phyloP scores from a whole-genome alignment of 2,329 filamentous ascomycete species.

The Pestalotiopsis sp. region DNA sequence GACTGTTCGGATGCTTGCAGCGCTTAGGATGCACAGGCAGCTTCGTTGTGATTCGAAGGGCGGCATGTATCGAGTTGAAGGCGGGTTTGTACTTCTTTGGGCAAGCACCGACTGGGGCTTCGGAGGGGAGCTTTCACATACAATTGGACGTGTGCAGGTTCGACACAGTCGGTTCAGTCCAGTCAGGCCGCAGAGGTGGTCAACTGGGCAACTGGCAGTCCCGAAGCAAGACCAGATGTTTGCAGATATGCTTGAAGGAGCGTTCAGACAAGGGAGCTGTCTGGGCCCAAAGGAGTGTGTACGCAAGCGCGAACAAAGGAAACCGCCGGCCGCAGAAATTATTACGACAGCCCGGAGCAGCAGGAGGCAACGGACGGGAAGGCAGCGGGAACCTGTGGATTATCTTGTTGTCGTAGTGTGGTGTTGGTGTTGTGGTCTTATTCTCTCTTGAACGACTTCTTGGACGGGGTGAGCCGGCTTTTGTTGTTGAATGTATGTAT shows the following conservation, averaged over 20 bases:
- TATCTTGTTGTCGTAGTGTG: neutral
- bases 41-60: conserved; percentile 25
- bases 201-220: conserved; percentile 22
- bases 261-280: conserved; percentile 23
- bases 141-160: conserved; percentile 17
- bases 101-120: conserved; percentile 21
- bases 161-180: conserved; percentile 19
- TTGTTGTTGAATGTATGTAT: neutral
- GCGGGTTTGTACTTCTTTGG: conserved; percentile 24
- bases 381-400: conserved; percentile 2
- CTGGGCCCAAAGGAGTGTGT: conserved; percentile 20
- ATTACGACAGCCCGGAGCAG: conserved; percentile 20
- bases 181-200: neutral
- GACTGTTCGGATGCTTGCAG: conserved; percentile 22
- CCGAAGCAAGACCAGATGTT: conserved; percentile 26
- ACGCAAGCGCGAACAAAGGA: conserved; percentile 25
- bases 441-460: neutral
- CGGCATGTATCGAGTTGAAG: conserved; percentile 21
- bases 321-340: conserved; percentile 14
- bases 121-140: conserved; percentile 23
- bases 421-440: neutral
- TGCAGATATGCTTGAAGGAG: conserved; percentile 30
- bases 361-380: conserved; percentile 18
- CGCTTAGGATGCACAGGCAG: conserved; percentile 19
- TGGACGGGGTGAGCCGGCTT: neutral